phyloP scores from a whole-genome alignment of 345 rosid genomes.

The Camelina neglecta region DNA sequence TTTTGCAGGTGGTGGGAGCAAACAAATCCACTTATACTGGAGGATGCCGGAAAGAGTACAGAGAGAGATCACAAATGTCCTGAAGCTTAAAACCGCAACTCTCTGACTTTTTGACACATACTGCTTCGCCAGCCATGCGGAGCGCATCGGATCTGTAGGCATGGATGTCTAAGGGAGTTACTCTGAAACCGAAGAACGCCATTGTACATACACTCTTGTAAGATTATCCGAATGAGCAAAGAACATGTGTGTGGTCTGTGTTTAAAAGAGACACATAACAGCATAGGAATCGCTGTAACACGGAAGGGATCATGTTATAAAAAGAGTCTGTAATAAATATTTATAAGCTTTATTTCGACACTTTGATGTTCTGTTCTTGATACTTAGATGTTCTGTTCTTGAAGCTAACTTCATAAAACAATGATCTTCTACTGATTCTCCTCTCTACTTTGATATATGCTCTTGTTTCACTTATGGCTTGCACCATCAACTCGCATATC shows the following conservation, averaged over 20 bases:
- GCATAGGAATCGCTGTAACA: background rate
- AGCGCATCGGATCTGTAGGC: slow-evolving; percentile 1
- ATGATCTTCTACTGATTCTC: background rate
- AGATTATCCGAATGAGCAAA: slow-evolving; percentile 23
- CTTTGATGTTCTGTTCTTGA: slow-evolving; percentile 11
- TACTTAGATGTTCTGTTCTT: slow-evolving; percentile 4
- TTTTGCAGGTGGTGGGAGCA: slow-evolving; percentile 20
- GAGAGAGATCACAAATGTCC: slow-evolving; percentile 13
- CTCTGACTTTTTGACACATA: background rate
- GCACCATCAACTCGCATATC: background rate
- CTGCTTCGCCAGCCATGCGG: background rate
- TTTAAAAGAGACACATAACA: slow-evolving; percentile 1
- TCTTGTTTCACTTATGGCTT: slow-evolving; percentile 8
- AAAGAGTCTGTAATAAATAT: slow-evolving; percentile 32
- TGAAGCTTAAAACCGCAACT: slow-evolving; percentile 14
- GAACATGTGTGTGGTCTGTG: slow-evolving; percentile 32
- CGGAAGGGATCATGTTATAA: slow-evolving; percentile 10
- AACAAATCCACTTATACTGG: slow-evolving; percentile 21
- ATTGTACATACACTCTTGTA: slow-evolving; percentile 39
- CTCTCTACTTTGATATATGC: background rate
- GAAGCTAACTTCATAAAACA: background rate
- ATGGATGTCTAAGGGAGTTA: slow-evolving; percentile 6
- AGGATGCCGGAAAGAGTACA: background rate
- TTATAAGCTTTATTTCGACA: background rate
- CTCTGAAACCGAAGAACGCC: slow-evolving; percentile 24